Conservation (phyloP, 75 land plant species). For the Picea sitchensis region DNA sequence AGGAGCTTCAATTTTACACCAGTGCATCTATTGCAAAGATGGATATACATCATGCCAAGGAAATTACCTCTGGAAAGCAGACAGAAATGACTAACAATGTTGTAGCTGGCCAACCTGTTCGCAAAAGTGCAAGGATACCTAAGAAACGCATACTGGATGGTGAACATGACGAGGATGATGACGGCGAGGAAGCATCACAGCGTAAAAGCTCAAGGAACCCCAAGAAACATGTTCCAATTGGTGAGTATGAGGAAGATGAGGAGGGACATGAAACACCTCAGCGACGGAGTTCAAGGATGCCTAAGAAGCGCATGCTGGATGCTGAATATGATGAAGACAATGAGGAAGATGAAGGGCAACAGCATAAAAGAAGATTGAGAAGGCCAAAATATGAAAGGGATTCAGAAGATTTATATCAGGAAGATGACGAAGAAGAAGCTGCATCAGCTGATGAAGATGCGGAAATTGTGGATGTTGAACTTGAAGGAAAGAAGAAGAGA, state of each 20-base stretch:
- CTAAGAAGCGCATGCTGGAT: constrained; percentile 17
- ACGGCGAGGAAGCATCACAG: constrained; percentile 23
- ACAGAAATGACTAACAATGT: constrained; percentile 13
- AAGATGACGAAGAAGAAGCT: constrained; percentile 54
- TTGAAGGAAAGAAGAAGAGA: constrained; percentile 20
- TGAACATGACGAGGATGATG: constrained; percentile 31
- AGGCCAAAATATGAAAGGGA: constrained; percentile 21
- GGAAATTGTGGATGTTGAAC: constrained; percentile 16
- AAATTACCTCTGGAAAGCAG: constrained; percentile 3
- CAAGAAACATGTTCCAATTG: constrained; percentile 12
- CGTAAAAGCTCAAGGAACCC: constrained; percentile 43
- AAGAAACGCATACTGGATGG: constrained; percentile 14
- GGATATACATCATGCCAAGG: too few species aligned
- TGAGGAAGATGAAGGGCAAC: constrained; percentile 18
- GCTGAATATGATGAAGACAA: constrained; percentile 21
- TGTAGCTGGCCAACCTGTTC: too few species aligned
- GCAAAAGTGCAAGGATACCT: constrained; percentile 35
- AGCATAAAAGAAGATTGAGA: constrained; percentile 23
- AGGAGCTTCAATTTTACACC: not conserved
- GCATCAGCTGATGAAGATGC: constrained; percentile 26
- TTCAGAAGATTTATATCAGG: constrained; percentile 38
- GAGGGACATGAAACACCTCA: constrained; percentile 22
- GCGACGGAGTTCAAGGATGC: constrained; percentile 21
- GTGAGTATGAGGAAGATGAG: constrained; percentile 31
- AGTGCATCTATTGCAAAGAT: not conserved